Conservation (phyloP, 1,284 basidiomycete genomes). For the Cutaneotrichosporon arboriforme region DNA sequence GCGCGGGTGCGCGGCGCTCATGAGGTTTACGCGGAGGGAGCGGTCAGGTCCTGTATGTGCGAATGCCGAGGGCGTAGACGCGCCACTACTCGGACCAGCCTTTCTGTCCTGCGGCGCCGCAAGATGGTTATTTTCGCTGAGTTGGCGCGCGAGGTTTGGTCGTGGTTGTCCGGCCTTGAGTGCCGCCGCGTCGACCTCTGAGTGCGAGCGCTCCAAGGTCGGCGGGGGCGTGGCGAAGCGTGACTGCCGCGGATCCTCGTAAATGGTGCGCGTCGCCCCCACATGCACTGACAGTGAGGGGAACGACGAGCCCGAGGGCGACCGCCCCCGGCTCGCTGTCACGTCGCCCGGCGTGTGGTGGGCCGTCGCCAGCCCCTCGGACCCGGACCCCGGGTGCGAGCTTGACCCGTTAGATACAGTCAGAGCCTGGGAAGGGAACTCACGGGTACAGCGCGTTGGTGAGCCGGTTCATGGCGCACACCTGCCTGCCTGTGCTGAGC, state of each 20-base stretch:
- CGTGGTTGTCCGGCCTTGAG: too few species aligned
- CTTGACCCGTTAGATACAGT: slow-evolving; percentile 2
- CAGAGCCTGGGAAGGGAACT: not conserved
- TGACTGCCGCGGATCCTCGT: slow-evolving; percentile 38
- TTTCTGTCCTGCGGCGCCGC: too few species aligned
- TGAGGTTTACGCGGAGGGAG: slow-evolving; percentile 30
- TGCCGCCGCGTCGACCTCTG: not conserved
- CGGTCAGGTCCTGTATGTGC: slow-evolving; percentile 16
- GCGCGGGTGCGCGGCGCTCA: slow-evolving; percentile 12
- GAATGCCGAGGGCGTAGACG: slow-evolving; percentile 15
- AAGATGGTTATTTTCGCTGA: too few species aligned
- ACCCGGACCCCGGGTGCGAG: slow-evolving; percentile 9
- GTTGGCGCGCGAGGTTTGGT: too few species aligned
- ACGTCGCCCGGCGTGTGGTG: not conserved
- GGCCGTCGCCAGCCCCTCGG: slow-evolving; percentile 11
- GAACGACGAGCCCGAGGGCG: not conserved
- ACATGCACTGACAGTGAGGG: slow-evolving; percentile 2
- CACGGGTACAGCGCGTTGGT: slow-evolving; percentile 28
- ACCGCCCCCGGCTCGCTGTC: not conserved
- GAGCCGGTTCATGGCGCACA: slow-evolving; percentile 24
- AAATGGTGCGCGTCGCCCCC: slow-evolving; percentile 18
- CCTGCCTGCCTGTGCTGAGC: not conserved
- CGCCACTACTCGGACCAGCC: not conserved
- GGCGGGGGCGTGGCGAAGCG: slow-evolving; percentile 18
- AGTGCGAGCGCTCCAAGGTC: slow-evolving; percentile 2